phyloP scores from a whole-genome alignment of 2,329 filamentous ascomycete genomes.

The Colletotrichum scovillei region DNA sequence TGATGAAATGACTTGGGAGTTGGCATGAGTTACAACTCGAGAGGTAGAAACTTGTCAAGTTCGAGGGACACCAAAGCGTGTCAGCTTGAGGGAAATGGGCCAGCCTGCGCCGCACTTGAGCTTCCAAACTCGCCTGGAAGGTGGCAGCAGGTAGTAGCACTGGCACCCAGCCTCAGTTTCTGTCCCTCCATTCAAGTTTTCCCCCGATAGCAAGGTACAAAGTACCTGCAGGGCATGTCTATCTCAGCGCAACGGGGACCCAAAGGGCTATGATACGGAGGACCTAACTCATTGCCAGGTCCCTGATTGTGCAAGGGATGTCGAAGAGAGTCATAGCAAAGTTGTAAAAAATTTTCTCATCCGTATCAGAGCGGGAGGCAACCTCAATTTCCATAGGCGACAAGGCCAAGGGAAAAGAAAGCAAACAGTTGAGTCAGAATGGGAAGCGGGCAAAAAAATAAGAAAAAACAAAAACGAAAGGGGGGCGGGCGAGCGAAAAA shows the following conservation, averaged over 20 bases:
- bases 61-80: background rate
- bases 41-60: background rate
- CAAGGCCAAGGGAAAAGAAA: slow-evolving; percentile 1
- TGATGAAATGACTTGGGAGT: background rate
- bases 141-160: background rate
- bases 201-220: background rate
- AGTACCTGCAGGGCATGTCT: background rate
- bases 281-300: background rate
- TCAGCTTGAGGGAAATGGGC: background rate
- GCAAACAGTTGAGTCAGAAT: background rate
- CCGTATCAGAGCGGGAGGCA: background rate
- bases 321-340: background rate
- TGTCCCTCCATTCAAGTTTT: background rate
- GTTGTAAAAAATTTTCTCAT: slow-evolving; percentile 1
- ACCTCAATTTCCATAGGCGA: background rate
- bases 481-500: background rate
- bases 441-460: background rate
- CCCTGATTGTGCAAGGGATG: background rate
- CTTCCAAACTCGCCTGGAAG: background rate
- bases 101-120: background rate
- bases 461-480: background rate
- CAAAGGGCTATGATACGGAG: background rate
- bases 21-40: background rate
- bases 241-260: background rate
- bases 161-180: background rate